These are phyloP conservation scores for Yamagishiella unicocca DNA, from an alignment of 139 green algal species.

Conservation along the genomic window DNA sequence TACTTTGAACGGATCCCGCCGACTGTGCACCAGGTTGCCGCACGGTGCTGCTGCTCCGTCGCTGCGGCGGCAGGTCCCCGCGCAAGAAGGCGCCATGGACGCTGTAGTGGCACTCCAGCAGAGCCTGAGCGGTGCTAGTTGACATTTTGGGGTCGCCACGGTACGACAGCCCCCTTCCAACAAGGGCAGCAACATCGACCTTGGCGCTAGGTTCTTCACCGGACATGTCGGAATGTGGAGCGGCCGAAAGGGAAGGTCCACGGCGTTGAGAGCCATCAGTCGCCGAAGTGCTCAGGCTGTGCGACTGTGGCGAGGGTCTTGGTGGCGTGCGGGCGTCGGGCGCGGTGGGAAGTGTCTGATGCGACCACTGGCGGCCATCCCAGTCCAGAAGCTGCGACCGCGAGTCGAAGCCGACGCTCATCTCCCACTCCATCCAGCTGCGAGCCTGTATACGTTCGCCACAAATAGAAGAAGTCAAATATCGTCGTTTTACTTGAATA, in stretches of 20 bases:
- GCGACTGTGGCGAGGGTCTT: too few relatives aligned
- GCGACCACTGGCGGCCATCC: slow-evolving; percentile 53
- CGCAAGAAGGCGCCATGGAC: slow-evolving; percentile 64
- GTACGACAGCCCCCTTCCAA: slow-evolving; percentile 31
- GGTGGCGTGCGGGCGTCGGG: background rate
- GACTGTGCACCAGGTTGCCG: too few relatives aligned
- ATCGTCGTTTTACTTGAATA: too few relatives aligned
- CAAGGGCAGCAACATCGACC: background rate
- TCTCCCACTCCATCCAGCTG: slow-evolving; percentile 68
- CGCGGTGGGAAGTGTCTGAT: background rate
- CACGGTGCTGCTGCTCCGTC: too few relatives aligned
- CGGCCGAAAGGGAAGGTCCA: too few relatives aligned
- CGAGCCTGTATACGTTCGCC: slow-evolving; percentile 49
- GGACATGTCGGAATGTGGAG: too few relatives aligned
- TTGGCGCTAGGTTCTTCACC: too few relatives aligned
- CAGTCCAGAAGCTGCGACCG: slow-evolving; percentile 50
- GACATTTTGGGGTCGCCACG: background rate
- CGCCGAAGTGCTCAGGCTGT: too few relatives aligned
- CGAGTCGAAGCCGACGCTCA: slow-evolving; percentile 58
- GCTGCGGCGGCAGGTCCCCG: background rate
- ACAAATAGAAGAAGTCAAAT: too few relatives aligned
- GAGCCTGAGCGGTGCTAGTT: slow-evolving; percentile 61
- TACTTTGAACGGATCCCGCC: too few relatives aligned
- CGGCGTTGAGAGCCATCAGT: too few relatives aligned
- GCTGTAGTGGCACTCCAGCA: slow-evolving; percentile 77